These are phyloP conservation scores for Penicillium sp. DNA, from an alignment of 2,329 filamentous ascomycete genomes.

Conservation along the genomic window DNA sequence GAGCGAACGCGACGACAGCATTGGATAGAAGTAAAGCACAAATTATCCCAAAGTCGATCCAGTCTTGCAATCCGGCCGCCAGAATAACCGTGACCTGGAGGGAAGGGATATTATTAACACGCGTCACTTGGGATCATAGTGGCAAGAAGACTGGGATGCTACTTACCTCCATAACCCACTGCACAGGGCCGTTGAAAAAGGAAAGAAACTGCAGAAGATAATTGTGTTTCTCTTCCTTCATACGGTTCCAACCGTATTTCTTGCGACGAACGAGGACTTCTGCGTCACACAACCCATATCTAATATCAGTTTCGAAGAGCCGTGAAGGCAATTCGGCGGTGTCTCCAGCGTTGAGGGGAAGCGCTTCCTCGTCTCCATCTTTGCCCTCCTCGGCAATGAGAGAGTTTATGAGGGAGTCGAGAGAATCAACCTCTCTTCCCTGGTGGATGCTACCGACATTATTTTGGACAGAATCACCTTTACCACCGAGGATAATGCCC, in stretches of 20 bases:
- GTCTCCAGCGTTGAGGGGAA: slow-evolving; percentile 52
- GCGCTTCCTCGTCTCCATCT: slow-evolving; percentile 59
- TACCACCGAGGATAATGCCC: not conserved
- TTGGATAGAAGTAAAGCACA: slow-evolving; percentile 79
- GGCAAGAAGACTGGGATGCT: not conserved
- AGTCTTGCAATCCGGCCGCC: slow-evolving; percentile 78
- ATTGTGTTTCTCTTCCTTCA: slow-evolving; percentile 90
- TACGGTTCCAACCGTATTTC: slow-evolving; percentile 79
- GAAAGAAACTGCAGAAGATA: slow-evolving; percentile 73
- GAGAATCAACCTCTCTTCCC: slow-evolving; percentile 62
- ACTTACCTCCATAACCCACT: slow-evolving; percentile 87
- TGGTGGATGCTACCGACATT: not conserved
- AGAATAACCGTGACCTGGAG: slow-evolving; percentile 67
- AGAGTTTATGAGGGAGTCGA: slow-evolving; percentile 82
- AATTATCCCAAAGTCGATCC: slow-evolving; percentile 93
- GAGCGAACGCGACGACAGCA: slow-evolving; percentile 78
- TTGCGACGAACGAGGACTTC: slow-evolving; percentile 63
- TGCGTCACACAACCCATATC: slow-evolving; percentile 65
- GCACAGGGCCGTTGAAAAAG: slow-evolving; percentile 85
- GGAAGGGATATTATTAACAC: slow-evolving; percentile 5
- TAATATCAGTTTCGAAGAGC: slow-evolving; percentile 71
- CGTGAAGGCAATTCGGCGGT: slow-evolving; percentile 65
- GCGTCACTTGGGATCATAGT: not conserved
- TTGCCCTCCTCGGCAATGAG: slow-evolving; percentile 77
- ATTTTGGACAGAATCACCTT: not conserved